phyloP scores from a whole-genome alignment of 75 land plant species.

The Chamaecyparis obtusa region DNA sequence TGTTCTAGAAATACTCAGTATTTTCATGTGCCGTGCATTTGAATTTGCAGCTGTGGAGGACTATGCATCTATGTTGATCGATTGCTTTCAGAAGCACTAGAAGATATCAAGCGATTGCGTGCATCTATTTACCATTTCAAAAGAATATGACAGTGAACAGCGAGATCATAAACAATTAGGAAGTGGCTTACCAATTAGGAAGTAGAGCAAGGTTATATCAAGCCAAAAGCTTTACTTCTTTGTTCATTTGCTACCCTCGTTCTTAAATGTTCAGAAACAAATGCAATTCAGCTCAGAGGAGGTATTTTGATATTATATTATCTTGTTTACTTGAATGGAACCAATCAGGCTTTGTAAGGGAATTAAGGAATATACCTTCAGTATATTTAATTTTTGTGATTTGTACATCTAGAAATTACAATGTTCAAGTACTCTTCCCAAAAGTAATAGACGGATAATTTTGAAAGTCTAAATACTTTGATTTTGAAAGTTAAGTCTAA shows the following conservation, averaged over 20 bases:
- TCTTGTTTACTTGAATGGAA: not conserved
- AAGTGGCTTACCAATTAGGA: not conserved
- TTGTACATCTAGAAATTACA: no score
- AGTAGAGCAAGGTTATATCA: not conserved
- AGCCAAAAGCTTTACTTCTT: not conserved
- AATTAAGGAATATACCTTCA: not conserved
- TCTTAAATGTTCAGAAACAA: not conserved
- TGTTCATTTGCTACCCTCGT: not conserved
- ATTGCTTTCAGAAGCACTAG: constrained; percentile 42
- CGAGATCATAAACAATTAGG: not conserved
- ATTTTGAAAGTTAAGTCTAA: no score
- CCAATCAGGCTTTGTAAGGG: not conserved
- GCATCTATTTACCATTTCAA: constrained; percentile 62
- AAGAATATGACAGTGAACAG: constrained; percentile 13
- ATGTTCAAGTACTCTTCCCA: no score
- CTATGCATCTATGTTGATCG: constrained; percentile 57
- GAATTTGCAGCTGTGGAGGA: constrained; percentile 42
- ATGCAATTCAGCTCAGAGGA: not conserved
- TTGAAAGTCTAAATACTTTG: no score
- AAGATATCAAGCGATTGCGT: constrained; percentile 51
- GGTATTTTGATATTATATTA: not conserved
- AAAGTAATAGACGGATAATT: no score
- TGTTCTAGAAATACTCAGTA: not conserved
- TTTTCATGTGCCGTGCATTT: not conserved
- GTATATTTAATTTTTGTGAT: no score